Percentiles rank a stretch among this genome's conserved stretches.
These are phyloP conservation scores for Magnaporthiopsis rhizophila DNA, from an alignment of 2,329 filamentous ascomycete species.

Conservation along the genomic window DNA sequence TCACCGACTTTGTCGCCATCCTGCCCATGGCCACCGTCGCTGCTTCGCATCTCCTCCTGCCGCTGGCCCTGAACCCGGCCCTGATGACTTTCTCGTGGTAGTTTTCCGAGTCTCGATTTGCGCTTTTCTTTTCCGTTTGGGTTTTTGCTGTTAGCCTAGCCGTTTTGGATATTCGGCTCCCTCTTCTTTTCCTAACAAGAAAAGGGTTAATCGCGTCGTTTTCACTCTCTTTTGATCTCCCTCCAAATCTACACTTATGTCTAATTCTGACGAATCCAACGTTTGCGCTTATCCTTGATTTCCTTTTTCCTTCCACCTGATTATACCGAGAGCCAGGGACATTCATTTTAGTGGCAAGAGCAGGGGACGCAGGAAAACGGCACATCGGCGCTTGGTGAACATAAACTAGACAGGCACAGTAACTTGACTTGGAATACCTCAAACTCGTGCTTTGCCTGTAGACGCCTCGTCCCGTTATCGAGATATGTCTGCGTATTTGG, in stretches of 20 bases:
- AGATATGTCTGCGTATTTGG: no score
- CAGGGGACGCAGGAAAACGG: neutral
- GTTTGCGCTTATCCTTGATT: neutral
- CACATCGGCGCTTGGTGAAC: neutral
- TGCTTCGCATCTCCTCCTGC: slow-evolving; percentile 60
- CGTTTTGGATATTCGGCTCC: no score
- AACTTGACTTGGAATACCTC: neutral
- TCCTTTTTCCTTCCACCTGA: neutral
- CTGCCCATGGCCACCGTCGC: slow-evolving; percentile 67
- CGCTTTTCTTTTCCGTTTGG: neutral
- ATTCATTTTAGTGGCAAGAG: neutral
- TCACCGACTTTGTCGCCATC: slow-evolving; percentile 67
- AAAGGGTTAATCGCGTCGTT: neutral
- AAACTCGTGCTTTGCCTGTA: neutral
- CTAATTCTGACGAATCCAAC: neutral
- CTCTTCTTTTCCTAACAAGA: neutral
- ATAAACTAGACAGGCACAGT: neutral
- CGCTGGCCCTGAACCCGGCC: slow-evolving; percentile 68
- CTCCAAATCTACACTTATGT: neutral
- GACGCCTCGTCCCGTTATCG: neutral
- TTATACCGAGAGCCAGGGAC: neutral
- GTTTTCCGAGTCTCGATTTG: slow-evolving; percentile 6
- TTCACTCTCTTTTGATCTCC: neutral
- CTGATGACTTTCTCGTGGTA: slow-evolving; percentile 75
- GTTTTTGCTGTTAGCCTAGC: neutral